These are phyloP conservation scores for Avicennia marina DNA, from an alignment of 257 asterid species.

Conservation along the genomic window DNA sequence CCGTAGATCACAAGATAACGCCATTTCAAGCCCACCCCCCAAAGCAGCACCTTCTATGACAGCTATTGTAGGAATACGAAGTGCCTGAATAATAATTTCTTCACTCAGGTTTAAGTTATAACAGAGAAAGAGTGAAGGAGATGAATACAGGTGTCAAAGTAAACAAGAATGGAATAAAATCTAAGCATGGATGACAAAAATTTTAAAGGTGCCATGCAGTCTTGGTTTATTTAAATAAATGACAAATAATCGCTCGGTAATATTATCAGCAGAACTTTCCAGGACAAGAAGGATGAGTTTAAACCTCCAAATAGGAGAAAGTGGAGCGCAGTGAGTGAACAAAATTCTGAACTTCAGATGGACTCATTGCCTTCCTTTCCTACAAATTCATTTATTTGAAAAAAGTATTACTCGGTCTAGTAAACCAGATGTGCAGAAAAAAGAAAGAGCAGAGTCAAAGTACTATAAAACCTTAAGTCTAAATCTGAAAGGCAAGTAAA, in stretches of 20 bases:
- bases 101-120: constrained; percentile 16
- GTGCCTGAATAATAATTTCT: constrained; percentile 41
- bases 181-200: neutral
- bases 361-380: constrained; percentile 82
- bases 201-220: neutral
- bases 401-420: constrained; percentile 6
- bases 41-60: constrained; percentile 88
- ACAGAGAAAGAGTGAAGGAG: neutral
- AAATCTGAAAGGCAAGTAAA: neutral
- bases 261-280: neutral
- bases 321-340: constrained; percentile 71
- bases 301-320: constrained; percentile 78
- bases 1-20: constrained; percentile 92
- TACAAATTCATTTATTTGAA: constrained; percentile 20
- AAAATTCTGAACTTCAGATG: constrained; percentile 54
- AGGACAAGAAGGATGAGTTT: constrained; percentile 18
- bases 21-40: constrained; percentile 98
- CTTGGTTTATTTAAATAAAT: neutral
- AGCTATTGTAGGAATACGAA: constrained; percentile 81
- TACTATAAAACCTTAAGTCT: neutral
- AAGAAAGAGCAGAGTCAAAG: neutral
- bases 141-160: neutral
- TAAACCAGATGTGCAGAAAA: constrained; percentile 1
- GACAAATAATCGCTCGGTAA: neutral
- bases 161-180: neutral